Conservation (phyloP, 257 asterid species). For the Solanum piurae region DNA sequence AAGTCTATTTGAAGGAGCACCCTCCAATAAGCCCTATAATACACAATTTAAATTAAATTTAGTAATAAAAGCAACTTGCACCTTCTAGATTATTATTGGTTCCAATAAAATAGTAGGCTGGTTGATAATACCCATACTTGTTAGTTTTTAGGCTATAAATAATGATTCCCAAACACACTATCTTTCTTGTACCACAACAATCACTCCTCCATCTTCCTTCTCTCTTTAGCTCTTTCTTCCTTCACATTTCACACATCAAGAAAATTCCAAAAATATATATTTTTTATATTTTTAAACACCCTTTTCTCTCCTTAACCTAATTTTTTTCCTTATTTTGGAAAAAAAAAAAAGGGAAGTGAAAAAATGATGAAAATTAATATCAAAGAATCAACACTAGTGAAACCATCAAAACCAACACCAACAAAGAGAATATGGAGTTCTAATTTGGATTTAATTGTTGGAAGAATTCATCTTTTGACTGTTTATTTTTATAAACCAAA, state of each 20-base stretch:
- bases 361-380: slow-evolving; percentile 9
- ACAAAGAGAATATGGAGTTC: slow-evolving; percentile 21
- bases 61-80: background rate
- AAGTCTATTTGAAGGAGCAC: no score
- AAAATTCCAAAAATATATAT: background rate
- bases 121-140: background rate
- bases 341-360: background rate
- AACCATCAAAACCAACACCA: slow-evolving; percentile 23
- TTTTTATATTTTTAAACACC: background rate
- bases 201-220: background rate
- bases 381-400: slow-evolving; percentile 15
- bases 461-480: slow-evolving; percentile 22
- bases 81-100: background rate
- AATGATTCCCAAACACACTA: background rate
- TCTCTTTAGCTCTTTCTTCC: background rate
- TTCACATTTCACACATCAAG: background rate
- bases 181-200: background rate
- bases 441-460: slow-evolving; percentile 25
- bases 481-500: slow-evolving; percentile 26
- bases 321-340: background rate
- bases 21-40: no score
- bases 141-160: background rate
- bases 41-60: no score
- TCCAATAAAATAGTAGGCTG: background rate
- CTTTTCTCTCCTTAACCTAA: background rate